phyloP scores from a whole-genome alignment of 371 early-diverging fungal species.

The Apophysomyces variabilis region DNA sequence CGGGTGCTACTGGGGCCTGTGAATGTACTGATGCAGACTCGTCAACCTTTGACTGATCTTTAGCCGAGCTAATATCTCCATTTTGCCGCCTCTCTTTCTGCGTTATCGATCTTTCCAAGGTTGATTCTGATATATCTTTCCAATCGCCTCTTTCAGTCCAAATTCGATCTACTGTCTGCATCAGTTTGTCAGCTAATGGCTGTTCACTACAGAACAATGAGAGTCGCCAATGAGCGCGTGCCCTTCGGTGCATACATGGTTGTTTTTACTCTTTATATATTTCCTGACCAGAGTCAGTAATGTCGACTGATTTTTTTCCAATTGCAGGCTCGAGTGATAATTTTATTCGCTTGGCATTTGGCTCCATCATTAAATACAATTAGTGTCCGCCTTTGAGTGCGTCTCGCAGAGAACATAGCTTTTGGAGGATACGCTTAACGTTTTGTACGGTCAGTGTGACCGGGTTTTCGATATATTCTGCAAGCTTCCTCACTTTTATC shows the following conservation, averaged over 20 bases:
- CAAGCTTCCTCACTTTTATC: too few species aligned
- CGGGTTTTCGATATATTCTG: too few species aligned
- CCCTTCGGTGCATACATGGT: not conserved
- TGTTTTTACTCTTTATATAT: constrained; percentile 55
- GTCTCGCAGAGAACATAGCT: too few species aligned
- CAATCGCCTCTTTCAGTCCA: constrained; percentile 60
- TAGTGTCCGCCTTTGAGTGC: too few species aligned
- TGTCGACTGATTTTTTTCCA: constrained; percentile 55
- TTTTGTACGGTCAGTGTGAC: too few species aligned
- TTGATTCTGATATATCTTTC: constrained; percentile 55
- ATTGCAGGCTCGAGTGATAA: constrained; percentile 59
- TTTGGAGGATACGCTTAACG: too few species aligned
- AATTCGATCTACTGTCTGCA: constrained; percentile 60
- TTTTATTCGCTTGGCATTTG: constrained; percentile 50
- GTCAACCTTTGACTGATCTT: constrained; percentile 9
- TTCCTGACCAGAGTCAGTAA: constrained; percentile 60
- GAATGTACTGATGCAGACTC: constrained; percentile 12
- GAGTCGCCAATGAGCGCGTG: constrained; percentile 2
- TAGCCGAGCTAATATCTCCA: constrained; percentile 7
- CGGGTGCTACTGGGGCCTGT: constrained; percentile 26
- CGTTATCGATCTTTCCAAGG: constrained; percentile 30
- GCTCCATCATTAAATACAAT: constrained; percentile 14
- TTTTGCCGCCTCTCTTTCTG: constrained; percentile 17
- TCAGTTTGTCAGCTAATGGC: constrained; percentile 57
- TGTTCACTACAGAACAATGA: constrained; percentile 43